Evolutionary conservation across 345 rosid genomes (phyloP).

Genomic region (Theobroma cacao): DNA sequence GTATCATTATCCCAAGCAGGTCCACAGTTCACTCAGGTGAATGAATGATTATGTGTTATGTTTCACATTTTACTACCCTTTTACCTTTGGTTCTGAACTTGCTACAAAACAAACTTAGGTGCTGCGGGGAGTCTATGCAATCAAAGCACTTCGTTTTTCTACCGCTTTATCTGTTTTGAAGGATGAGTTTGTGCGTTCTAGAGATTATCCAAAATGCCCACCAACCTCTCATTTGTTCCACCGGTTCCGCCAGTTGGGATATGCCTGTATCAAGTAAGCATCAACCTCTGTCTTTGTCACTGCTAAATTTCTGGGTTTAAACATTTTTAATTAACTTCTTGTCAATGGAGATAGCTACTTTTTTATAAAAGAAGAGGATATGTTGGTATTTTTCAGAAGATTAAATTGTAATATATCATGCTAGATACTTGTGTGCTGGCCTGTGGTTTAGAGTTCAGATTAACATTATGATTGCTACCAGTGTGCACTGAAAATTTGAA

Average conservation of each 20-base stretch:
- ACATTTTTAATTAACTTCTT: neutral
- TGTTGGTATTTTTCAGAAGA: neutral
- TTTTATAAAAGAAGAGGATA: neutral
- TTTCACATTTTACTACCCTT: neutral
- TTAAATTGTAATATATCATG: constrained; percentile 1
- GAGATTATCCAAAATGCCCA: constrained; percentile 98
- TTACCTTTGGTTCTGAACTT: constrained; percentile 25
- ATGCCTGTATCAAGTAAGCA: constrained; percentile 89
- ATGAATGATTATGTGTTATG: constrained; percentile 19
- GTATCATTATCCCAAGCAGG: constrained; percentile 94
- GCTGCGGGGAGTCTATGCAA: constrained; percentile 79
- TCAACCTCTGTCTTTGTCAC: neutral
- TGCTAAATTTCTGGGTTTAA: constrained; percentile 3
- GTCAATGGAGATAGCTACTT: neutral
- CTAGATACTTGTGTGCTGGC: neutral
- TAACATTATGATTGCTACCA: neutral
- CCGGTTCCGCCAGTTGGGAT: constrained; percentile 91
- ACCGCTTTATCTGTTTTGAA: constrained; percentile 87
- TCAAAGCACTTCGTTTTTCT: constrained; percentile 90
- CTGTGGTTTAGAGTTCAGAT: constrained; percentile 4
- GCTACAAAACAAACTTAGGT: constrained; percentile 46
- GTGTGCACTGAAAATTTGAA: neutral
- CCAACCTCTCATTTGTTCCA: constrained; percentile 91
- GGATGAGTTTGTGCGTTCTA: constrained; percentile 95
- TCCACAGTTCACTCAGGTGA: constrained; percentile 97